phyloP scores from a whole-genome alignment of 2,329 filamentous ascomycete genomes.

The Pseudocercospora fijiensis region DNA sequence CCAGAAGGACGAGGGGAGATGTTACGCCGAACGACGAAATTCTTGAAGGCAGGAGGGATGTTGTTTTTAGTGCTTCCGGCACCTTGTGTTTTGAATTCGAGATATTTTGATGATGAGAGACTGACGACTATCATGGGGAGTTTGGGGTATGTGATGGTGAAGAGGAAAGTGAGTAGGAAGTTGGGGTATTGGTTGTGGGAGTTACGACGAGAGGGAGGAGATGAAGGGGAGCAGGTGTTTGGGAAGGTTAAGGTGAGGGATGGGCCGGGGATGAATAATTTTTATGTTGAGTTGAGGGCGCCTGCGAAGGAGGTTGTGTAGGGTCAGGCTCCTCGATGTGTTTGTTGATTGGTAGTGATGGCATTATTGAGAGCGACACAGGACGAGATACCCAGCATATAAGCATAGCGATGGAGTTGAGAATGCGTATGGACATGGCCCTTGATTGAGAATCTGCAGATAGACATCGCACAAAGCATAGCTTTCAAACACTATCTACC shows the following conservation, averaged over 20 bases:
- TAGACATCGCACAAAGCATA: conserved; percentile 6
- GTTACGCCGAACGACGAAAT: conserved; percentile 72
- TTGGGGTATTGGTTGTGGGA: conserved; percentile 88
- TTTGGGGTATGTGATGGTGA: conserved; percentile 67
- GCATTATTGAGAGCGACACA: background rate
- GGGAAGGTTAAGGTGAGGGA: conserved; percentile 75
- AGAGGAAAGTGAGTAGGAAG: conserved; percentile 75
- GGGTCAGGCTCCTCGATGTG: too few species aligned
- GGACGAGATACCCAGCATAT: background rate
- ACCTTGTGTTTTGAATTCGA: conserved; percentile 83
- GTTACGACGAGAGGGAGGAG: conserved; percentile 39
- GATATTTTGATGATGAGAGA: conserved; percentile 75
- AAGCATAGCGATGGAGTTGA: background rate
- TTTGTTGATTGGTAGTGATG: background rate
- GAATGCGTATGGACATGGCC: background rate
- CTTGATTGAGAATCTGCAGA: background rate
- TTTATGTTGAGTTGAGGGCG: conserved; percentile 67
- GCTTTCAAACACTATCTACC: conserved; percentile 10
- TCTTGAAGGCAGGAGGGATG: conserved; percentile 50
- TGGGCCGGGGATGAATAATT: conserved; percentile 81
- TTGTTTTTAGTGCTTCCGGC: conserved; percentile 88
- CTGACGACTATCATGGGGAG: conserved; percentile 71
- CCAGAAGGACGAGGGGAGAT: conserved; percentile 75
- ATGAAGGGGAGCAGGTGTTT: conserved; percentile 45
- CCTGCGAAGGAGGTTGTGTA: background rate